Conservation (phyloP, 192 early-diverging fungal species). For the Gamsiella multidivaricata region DNA sequence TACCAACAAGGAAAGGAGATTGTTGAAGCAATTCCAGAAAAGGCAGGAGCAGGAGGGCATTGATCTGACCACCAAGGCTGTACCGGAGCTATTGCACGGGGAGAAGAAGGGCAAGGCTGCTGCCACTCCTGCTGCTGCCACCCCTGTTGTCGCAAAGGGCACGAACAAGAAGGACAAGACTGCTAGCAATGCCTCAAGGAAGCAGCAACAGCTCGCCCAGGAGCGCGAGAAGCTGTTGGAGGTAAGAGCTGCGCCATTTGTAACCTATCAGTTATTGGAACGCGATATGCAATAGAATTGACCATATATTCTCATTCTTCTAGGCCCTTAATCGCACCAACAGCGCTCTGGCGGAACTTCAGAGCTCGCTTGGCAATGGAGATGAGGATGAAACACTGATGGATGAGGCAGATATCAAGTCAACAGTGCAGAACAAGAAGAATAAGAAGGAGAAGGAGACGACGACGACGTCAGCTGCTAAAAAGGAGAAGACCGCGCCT, state of each 20-base stretch:
- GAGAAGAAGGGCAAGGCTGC: not conserved
- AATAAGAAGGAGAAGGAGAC: conserved; percentile 31
- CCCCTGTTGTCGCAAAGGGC: not conserved
- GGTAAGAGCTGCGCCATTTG: conserved; percentile 4
- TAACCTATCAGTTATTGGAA: too few species aligned
- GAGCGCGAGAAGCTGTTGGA: conserved; percentile 46
- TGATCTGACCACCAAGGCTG: conserved; percentile 13
- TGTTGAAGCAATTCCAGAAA: conserved; percentile 52
- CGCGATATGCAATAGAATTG: too few species aligned
- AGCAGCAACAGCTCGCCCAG: conserved; percentile 49
- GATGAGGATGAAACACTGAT: conserved; percentile 23
- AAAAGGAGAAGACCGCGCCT: not conserved
- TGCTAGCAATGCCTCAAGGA: conserved; percentile 26
- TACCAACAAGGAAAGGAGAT: conserved; percentile 43
- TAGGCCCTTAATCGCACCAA: conserved; percentile 48
- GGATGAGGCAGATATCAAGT: conserved; percentile 35
- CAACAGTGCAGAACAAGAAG: conserved; percentile 32
- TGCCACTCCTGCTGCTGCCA: not conserved
- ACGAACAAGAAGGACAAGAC: conserved; percentile 30
- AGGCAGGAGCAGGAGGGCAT: conserved; percentile 39
- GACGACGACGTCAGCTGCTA: not conserved
- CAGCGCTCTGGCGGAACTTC: conserved; percentile 44
- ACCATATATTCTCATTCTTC: not conserved
- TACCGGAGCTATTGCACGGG: conserved; percentile 3
- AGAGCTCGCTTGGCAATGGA: conserved; percentile 40